These are phyloP conservation scores for Diutina rugosa DNA, from an alignment of 1,139 yeast species.

Conservation along the genomic window DNA sequence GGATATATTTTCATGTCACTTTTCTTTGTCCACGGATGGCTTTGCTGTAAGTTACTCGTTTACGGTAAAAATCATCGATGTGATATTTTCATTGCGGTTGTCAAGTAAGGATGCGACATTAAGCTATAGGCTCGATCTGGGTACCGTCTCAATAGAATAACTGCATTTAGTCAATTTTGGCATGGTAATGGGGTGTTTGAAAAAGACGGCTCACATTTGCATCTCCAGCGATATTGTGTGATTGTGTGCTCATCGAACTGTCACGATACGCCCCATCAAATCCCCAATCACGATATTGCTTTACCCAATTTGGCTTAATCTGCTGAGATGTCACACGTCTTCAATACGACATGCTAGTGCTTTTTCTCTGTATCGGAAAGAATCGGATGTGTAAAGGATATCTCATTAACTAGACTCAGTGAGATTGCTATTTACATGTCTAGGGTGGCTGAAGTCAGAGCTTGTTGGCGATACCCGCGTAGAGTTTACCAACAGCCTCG, in stretches of 20 bases:
- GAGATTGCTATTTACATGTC: background rate
- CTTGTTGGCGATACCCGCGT: constrained; percentile 3
- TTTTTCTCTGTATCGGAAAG: no score
- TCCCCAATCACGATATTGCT: background rate
- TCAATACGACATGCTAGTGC: background rate
- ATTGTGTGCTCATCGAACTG: background rate
- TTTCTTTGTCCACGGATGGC: no score
- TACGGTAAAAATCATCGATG: no score
- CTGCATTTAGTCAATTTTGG: background rate
- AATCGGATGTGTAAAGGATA: background rate
- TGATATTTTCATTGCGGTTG: background rate
- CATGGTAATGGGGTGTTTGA: background rate
- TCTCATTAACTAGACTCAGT: background rate
- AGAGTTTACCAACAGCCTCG: constrained; percentile 6
- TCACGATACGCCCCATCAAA: background rate
- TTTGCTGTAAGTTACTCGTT: no score
- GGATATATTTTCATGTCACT: background rate
- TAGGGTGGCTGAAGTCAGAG: background rate
- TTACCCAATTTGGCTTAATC: background rate
- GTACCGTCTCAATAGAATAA: background rate
- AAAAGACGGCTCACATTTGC: background rate
- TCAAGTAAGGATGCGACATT: background rate
- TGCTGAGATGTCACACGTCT: background rate
- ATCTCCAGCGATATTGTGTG: background rate
- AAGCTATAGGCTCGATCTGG: background rate